These are phyloP conservation scores for Psilocybe mexicana DNA, from an alignment of 1,284 basidiomycete genomes.

Conservation along the genomic window DNA sequence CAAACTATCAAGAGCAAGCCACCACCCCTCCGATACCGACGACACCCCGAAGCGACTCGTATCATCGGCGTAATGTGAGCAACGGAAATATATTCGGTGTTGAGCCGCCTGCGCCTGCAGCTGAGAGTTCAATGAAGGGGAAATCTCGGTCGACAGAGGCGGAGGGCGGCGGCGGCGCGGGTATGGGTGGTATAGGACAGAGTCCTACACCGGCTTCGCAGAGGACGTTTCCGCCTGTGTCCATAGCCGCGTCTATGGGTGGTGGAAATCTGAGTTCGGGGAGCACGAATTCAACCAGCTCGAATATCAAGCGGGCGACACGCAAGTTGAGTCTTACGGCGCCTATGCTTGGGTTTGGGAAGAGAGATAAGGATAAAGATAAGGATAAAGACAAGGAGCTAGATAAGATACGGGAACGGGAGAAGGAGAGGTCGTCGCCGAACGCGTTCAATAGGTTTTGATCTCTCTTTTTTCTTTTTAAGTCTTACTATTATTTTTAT, in stretches of 20 bases:
- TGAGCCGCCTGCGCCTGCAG: slow-evolving; percentile 1
- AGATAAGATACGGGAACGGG: slow-evolving; percentile 17
- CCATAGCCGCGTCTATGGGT: slow-evolving; percentile 26
- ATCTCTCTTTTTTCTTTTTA: slow-evolving; percentile 1
- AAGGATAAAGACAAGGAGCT: slow-evolving; percentile 30
- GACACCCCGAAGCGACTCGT: slow-evolving; percentile 15
- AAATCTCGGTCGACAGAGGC: slow-evolving; percentile 11
- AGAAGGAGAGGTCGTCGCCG: slow-evolving; percentile 16
- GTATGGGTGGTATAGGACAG: not conserved
- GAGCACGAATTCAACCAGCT: slow-evolving; percentile 25
- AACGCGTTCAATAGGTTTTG: slow-evolving; percentile 15
- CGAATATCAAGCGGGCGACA: slow-evolving; percentile 44
- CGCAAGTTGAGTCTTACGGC: slow-evolving; percentile 71
- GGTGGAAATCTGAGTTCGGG: slow-evolving; percentile 28
- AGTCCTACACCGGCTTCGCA: slow-evolving; percentile 5
- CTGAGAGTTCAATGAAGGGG: slow-evolving; percentile 10
- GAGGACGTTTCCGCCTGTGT: slow-evolving; percentile 22
- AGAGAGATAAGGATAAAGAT: slow-evolving; percentile 43
- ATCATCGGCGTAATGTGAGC: slow-evolving; percentile 17
- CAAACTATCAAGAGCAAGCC: slow-evolving; percentile 8
- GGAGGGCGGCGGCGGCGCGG: not conserved
- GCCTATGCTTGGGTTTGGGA: slow-evolving; percentile 62
- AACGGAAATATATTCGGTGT: slow-evolving; percentile 19
- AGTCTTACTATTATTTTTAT: slow-evolving; percentile 10
- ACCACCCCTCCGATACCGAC: slow-evolving; percentile 24